Base-by-base conservation (phyloP, 148 eudicot species). In the Camellia granthamiana region DNA sequence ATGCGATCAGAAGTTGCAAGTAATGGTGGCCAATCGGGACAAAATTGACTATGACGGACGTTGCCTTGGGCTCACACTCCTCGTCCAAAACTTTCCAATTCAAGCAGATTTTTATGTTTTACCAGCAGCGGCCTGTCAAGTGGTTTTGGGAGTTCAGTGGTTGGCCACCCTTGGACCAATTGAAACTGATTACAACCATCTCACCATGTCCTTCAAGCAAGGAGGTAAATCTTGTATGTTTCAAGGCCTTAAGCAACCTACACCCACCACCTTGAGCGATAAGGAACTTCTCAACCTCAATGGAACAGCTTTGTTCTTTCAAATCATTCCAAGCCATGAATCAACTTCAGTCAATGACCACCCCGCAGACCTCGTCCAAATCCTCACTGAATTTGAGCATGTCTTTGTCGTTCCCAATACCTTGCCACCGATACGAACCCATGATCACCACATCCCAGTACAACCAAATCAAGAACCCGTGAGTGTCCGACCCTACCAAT, bases 21-120 rank as follows among this genome's bases (percentile, higher is more conserved):
- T 79, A 2, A 47, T 79, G 56, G 81, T 69, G 8, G 81, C 68
- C 0, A 79, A 79, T 11, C 23, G 76, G n/a, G 81, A 70, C 1
- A 56, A 42, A 41, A 44, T 79, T 3, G 56, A 56, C 5, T 69
- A 76, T 4, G 11, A 7, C 0, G 76, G 75, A 6, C 66, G 46
- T 1, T 70, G 43, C 3, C 30, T 3, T 4, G 67, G 11, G 3
- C 76, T 69, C 13, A 70, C 76, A 1, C 46, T 79, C 9, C 19
- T 21, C 4, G 42, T 79, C 14, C 76, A 69, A 55, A 55, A 76
- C 0, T 19, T 21, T 15, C 3, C 64, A 0, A 38, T 78, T 14
- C 38, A 67, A 0, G 16, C 76, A 0, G 54, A 79, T 7, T 69
- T 51, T 0, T 79, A 67, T 9, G 14, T 79, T 59, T 41, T 79